These are phyloP conservation scores for Pichia sp. DNA, from an alignment of 1,139 yeast species.

Conservation along the genomic window DNA sequence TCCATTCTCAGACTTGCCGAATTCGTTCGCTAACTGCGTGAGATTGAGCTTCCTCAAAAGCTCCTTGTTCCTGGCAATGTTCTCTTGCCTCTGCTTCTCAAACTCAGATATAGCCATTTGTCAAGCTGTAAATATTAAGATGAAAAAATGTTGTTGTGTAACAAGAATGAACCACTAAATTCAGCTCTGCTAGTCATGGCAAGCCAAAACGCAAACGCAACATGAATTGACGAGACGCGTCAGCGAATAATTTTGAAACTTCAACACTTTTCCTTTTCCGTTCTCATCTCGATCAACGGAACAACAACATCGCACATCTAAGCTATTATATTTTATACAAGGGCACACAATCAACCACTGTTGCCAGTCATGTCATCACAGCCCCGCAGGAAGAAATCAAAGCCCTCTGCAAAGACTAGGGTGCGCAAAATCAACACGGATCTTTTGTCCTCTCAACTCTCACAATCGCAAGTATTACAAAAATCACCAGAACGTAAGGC, in stretches of 20 bases:
- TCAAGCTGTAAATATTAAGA: no score
- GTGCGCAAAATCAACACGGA: constrained; percentile 17
- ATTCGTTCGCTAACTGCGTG: constrained; percentile 32
- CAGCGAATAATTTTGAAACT: no score
- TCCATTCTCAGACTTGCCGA: constrained; percentile 18
- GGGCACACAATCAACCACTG: background rate
- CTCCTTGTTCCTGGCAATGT: constrained; percentile 49
- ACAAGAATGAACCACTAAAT: no score
- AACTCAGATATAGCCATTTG: constrained; percentile 53
- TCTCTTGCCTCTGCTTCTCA: constrained; percentile 61
- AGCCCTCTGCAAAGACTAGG: constrained; percentile 21
- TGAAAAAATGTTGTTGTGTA: no score
- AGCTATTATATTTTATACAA: no score
- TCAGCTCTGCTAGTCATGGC: no score
- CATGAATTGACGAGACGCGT: no score
- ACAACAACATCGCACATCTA: no score
- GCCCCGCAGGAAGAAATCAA: constrained; percentile 3
- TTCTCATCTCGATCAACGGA: no score
- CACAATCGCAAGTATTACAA: constrained; percentile 7
- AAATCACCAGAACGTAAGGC: no score
- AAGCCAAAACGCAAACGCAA: no score
- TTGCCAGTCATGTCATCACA: background rate
- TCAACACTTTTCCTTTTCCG: no score
- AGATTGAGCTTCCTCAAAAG: constrained; percentile 41
- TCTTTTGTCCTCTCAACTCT: constrained; percentile 8